Base-by-base conservation (phyloP, 805 yeast species). In the Starmerella etchellsii region DNA sequence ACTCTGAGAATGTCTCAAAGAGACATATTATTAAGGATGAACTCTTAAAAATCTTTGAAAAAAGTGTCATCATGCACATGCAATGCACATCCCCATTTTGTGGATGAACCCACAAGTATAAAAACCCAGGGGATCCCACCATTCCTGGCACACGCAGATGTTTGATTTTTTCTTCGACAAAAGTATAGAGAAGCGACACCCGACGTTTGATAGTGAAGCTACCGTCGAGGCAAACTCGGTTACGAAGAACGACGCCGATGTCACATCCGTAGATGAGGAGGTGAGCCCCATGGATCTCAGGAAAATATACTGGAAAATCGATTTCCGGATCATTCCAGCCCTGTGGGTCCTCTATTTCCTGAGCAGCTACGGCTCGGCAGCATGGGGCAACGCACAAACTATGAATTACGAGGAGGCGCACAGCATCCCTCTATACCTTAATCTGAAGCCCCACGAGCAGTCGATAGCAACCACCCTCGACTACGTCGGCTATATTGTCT, bases 401-500 rank as follows among this genome's bases (percentile, higher is more conserved):
- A 82, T 82, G 94, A 82, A 82, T 61, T 53, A 56, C 25, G 69
- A 63, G 21, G 60, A 56, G 26, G 74, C 75, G 8, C 85, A 82
- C 51, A 78, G 91, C 0, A 59, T 81, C 42, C 52, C 53, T 1
- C 74, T 68, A 46, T 56, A 71, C 9, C 66, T 82, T 25, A 50
- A 63, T 0, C 64, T 81, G 42, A 65, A 69, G 1, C 19, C 75
- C 2, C 73, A 77, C 40, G 72, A 81, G 47, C 68, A 71, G 1
- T 73, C 87, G 2, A 71, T 78, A 1, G 93, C 94, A 2, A 74
- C 81, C 18, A 91, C 94, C 0, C 65, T 83, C 31, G 78, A 79
- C 64, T 81, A 74, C 52, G 94, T 83, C 15, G 94, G 87, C 4
- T 81, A 73, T 57, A 81, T 83, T 49, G 64, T 83, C 31, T 83